Base-by-base conservation (phyloP, 2,329 filamentous ascomycete species). In the Monosporascus sp. region DNA sequence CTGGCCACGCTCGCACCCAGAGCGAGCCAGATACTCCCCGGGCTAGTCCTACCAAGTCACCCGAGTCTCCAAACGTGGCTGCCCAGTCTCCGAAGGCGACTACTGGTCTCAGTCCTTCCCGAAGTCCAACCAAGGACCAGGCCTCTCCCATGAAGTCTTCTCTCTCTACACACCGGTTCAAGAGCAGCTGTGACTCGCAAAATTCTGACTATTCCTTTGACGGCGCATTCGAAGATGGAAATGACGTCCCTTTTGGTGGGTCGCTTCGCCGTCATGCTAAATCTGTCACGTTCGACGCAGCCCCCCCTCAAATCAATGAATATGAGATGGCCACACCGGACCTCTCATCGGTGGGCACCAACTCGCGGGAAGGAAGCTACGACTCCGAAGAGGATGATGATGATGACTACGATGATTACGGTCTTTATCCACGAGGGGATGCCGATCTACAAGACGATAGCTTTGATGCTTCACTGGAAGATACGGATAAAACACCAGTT, bases 261-360 rank as follows among this genome's bases (percentile, higher is more conserved):
- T 80, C 79, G 14, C 78, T 91, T 43, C 88, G 91, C 67, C 88
- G 91, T 51, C 89, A 96, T 72, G 86, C 91, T 48, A 99, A 99
- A 78, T 97, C 92, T 65, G 94, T 99, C 54, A 99, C 93, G 1
- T 99, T 99, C 68, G 91, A 97, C 72, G 88, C 87, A 38, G 91
- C 90, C 2, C 93, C 93, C 22, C 94, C 94, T 24, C 89, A 96
- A 68, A 82, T 99, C 65, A 96, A 97, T 68, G 94, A 99, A 73
- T 99, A 97, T 70, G 94, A 97, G 72, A 92, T 97, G 88, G 89
- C 91, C 37, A 99, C 94, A 2, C 94, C 94, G 11, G 94, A 97
- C 66, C 83, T 95, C n/a, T 97, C 93, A 2, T 96, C 92, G 0
- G 79, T 95, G 24, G 90, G 89, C 26, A 93, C 89, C 48, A 91